Base-by-base conservation (phyloP, 495 filamentous ascomycete genomes). In the Podospora conica region DNA sequence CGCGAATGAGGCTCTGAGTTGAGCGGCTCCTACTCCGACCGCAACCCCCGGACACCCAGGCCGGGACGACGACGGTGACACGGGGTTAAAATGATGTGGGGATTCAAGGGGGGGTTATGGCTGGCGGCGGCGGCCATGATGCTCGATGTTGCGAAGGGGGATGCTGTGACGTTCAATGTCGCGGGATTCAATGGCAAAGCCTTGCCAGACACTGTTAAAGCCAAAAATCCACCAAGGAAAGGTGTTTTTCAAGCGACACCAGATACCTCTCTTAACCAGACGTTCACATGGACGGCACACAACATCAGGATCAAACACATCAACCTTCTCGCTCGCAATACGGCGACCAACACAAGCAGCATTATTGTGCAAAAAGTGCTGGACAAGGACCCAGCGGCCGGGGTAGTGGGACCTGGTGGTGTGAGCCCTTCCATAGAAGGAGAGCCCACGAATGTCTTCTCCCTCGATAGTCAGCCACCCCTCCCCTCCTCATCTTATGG, bases 1-100 rank as follows among this genome's bases (percentile, higher is more conserved):
- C 40, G 40, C 40, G 40, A 48, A 48, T 48, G 40, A 48, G 15
- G 40, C 18, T 48, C 40, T 48, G 40, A 48, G 40, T n/a, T 18
- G 40, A 48, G 40, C n/a, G 40, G 40, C 40, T 48, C 40, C 5
- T 48, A 8, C 40, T 48, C 40, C 40, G 40, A 48, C 40, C 10
- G 29, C 29, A 11, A 31, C 29, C 3, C 40, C 33, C 33, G 6
- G 40, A 48, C 18, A 48, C n/a, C 15, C 18, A 48, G 40, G 40
- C 18, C 40, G 15, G 55, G 25, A 66, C 29, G n/a, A 63, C 18
- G 15, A 61, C 28, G 12, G 24, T 25, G 4, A 27, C 18, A 24
- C 29, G 24, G 29, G 20, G 21, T 21, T 3, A 9, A n/a, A 27
- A 61, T 1, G n/a, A 74, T 74, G 70, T 54, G 70, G 61, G 70